phyloP scores from a whole-genome alignment of 352 stramenopile species.

The Peronospora belbahrii region DNA sequence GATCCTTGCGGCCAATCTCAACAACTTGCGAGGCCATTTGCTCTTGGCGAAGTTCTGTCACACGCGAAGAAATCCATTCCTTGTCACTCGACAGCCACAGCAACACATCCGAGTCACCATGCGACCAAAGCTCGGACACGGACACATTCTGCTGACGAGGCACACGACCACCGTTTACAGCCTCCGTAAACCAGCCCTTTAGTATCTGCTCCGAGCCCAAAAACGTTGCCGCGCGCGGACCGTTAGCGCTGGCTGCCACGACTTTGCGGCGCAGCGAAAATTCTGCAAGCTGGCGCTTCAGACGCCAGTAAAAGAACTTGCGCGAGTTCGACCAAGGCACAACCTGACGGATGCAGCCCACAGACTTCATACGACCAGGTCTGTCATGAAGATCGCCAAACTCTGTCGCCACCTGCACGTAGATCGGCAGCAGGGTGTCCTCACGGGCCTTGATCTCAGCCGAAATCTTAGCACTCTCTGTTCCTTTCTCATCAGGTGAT shows the following conservation, averaged over 20 bases:
- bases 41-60: slow-evolving; percentile 53
- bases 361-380: slow-evolving; percentile 98
- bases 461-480: slow-evolving; percentile 53
- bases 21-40: slow-evolving; percentile 71
- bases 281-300: slow-evolving; percentile 95
- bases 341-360: slow-evolving; percentile 94
- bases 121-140: slow-evolving; percentile 56
- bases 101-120: slow-evolving; percentile 72
- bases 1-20: slow-evolving; percentile 63
- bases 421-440: slow-evolving; percentile 92
- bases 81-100: slow-evolving; percentile 74
- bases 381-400: slow-evolving; percentile 99
- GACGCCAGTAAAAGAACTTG: slow-evolving; percentile 98
- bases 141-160: slow-evolving; percentile 52
- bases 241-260: slow-evolving; percentile 26
- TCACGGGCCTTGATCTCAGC: slow-evolving; percentile 91
- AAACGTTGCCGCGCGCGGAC: slow-evolving; percentile 37
- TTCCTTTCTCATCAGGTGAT: slow-evolving; percentile 38
- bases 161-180: slow-evolving; percentile 67
- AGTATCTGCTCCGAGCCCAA: slow-evolving; percentile 49
- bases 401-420: slow-evolving; percentile 96
- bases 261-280: slow-evolving; percentile 86
- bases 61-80: slow-evolving; percentile 60
- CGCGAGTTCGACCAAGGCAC: slow-evolving; percentile 94
- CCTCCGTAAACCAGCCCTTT: slow-evolving; percentile 76